phyloP scores from a whole-genome alignment of 148 eudicot genomes.

The Camellia granthamiana region DNA sequence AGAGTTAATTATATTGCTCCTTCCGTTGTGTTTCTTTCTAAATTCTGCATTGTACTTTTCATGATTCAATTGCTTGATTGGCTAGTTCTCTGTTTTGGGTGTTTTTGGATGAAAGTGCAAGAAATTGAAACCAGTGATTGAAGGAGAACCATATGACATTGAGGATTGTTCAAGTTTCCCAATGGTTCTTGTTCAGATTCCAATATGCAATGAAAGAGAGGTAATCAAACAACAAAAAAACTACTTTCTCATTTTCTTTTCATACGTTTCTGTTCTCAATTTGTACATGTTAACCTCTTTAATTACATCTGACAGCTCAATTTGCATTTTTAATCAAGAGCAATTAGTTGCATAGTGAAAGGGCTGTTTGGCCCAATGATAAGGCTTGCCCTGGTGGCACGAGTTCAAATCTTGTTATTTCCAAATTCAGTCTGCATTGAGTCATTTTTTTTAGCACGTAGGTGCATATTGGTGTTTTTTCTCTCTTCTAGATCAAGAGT shows the following conservation, averaged over 20 bases:
- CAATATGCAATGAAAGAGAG: conserved; percentile 27
- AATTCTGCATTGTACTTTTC: conserved; percentile 52
- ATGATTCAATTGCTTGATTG: conserved; percentile 68
- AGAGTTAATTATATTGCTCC: conserved; percentile 63
- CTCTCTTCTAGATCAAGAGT: too few species aligned
- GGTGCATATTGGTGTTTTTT: too few species aligned
- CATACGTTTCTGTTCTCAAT: neutral
- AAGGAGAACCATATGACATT: conserved; percentile 29
- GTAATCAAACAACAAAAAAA: conserved; percentile 22
- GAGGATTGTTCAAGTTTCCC: conserved; percentile 49
- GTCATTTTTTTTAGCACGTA: too few species aligned
- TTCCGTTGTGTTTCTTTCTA: conserved; percentile 31
- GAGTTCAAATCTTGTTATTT: too few species aligned
- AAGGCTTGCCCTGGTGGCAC: too few species aligned
- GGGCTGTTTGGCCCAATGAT: too few species aligned
- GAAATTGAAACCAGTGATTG: conserved; percentile 46
- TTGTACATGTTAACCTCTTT: too few species aligned
- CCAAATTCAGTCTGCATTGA: too few species aligned
- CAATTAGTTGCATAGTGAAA: neutral
- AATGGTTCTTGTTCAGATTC: conserved; percentile 76
- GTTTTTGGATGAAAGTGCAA: conserved; percentile 60
- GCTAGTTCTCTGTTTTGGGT: conserved; percentile 50
- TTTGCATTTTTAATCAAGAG: neutral
- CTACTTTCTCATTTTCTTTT: neutral
- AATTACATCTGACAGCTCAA: too few species aligned